Evolutionary conservation across 2,329 filamentous ascomycete species (phyloP), one percentile per base, ranked within the genome.

Genomic region (Metarhizium robertsii): DNA sequence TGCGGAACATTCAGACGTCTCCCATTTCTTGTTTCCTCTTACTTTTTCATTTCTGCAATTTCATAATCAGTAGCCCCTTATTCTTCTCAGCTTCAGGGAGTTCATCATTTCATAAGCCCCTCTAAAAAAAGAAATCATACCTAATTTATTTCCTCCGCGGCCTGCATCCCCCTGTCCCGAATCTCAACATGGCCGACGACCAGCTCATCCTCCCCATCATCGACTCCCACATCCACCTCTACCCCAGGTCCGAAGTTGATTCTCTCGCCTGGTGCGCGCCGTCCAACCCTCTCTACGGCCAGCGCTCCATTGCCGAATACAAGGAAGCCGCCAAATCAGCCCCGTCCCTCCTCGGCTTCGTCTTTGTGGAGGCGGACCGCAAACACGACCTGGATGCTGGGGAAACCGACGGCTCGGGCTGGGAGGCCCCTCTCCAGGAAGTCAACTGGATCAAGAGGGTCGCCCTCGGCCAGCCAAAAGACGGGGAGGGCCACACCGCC

Each of bases 201-300:
- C 66, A 69, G 61, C 65, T 73, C 62, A 57, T 72, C 63, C 72
- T 79, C 68, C 81, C 78, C 64, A 85, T 95, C 66, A 83, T 96
- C 70, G 92, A 96, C 75, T 87, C 90, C 43, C 92, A 96, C 76
- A 87, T 96, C 71, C 92, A 96, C 74, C 84, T 96, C 65, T 96
- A 84, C 76, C 88, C 90, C 48, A 71, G 75, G 49, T 79, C 80
- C 53, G 87, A 92, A 64, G 67, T 87, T 53, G 66, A 78, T 54
- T 79, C 81, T 43, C 81, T 95, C 59, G 73, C 81, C 56, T 96
- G 90, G 91, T 81, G 83, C 72, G 78, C 70, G 3, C 73, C 81
- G 5, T 73, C 76, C 50, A 71, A 79, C 65, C 77, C 83, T 4
- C 76, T 95, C 52, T 77, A 80, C 52, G 78, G 78, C 52, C 83